These are phyloP conservation scores for Grosmannia huntii DNA, from an alignment of 2,329 filamentous ascomycete genomes.

Conservation along the genomic window DNA sequence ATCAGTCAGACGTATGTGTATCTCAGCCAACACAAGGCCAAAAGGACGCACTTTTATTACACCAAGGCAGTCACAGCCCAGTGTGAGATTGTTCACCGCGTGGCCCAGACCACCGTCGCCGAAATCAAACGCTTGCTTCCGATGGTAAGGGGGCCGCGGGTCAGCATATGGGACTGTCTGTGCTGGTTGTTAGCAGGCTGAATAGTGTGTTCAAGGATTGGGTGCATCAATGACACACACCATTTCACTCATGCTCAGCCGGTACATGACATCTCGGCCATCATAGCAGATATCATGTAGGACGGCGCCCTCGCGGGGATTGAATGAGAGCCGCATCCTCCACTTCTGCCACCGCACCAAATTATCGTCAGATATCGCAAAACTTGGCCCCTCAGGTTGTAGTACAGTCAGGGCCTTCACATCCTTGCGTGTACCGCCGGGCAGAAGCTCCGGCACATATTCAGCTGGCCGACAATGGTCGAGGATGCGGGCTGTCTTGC, in stretches of 20 bases:
- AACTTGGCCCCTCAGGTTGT: conserved; percentile 11
- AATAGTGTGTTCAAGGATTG: not conserved
- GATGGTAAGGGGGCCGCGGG: conserved; percentile 49
- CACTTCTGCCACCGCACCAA: conserved; percentile 51
- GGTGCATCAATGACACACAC: conserved; percentile 32
- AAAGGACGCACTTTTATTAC: conserved; percentile 31
- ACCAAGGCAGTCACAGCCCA: conserved; percentile 60
- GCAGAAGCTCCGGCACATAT: conserved; percentile 21
- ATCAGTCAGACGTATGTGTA: not conserved
- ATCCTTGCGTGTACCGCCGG: conserved; percentile 25
- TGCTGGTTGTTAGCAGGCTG: not conserved
- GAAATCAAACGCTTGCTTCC: conserved; percentile 62
- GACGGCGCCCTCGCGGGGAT: conserved; percentile 42
- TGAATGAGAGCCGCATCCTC: conserved; percentile 58
- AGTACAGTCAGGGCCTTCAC: conserved; percentile 38
- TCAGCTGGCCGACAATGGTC: conserved; percentile 18
- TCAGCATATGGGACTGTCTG: conserved; percentile 44
- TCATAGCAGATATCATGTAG: conserved; percentile 58
- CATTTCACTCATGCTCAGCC: conserved; percentile 57
- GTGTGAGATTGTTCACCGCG: conserved; percentile 53
- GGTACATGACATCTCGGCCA: conserved; percentile 50
- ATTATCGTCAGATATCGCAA: conserved; percentile 41
- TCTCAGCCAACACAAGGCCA: not conserved
- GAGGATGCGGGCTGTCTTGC: conserved; percentile 24
- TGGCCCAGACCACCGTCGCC: conserved; percentile 56